Conservation (phyloP, 345 rosid genomes). For the Clausena lansium region DNA sequence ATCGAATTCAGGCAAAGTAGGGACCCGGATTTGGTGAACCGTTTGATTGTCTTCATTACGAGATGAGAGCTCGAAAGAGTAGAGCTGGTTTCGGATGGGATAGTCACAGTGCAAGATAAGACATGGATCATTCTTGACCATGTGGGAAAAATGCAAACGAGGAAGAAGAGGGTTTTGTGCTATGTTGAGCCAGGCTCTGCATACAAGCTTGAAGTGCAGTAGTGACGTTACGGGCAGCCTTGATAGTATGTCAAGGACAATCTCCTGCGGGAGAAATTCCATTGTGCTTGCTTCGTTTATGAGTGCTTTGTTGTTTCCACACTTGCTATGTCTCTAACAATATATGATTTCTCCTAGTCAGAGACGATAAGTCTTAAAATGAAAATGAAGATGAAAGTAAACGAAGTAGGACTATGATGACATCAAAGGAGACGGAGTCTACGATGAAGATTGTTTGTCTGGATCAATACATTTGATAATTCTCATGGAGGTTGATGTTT, state of each 20-base stretch:
- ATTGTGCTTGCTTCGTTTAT: slow-evolving; percentile 12
- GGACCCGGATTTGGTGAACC: slow-evolving; percentile 26
- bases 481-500: background rate
- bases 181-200: slow-evolving; percentile 35
- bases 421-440: background rate
- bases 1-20: slow-evolving; percentile 36
- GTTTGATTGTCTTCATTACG: background rate
- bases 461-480: background rate
- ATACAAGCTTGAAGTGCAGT: slow-evolving; percentile 36
- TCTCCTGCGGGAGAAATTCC: slow-evolving; percentile 35
- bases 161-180: slow-evolving; percentile 29
- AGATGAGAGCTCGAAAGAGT: slow-evolving; percentile 32
- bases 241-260: slow-evolving; percentile 31
- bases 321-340: background rate
- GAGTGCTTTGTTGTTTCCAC: background rate
- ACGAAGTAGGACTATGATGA: background rate
- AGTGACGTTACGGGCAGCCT: slow-evolving; percentile 39
- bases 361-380: background rate
- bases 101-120: slow-evolving; percentile 40
- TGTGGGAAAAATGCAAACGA: slow-evolving; percentile 3
- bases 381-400: background rate
- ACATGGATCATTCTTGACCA: slow-evolving; percentile 28
- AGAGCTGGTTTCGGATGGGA: slow-evolving; percentile 42
- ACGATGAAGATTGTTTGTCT: background rate
- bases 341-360: background rate